Evolutionary conservation across 202 grass and related monocot genomes (phyloP), one percentile per base, ranked within the genome.

Genomic region (Panicum virgatum): DNA sequence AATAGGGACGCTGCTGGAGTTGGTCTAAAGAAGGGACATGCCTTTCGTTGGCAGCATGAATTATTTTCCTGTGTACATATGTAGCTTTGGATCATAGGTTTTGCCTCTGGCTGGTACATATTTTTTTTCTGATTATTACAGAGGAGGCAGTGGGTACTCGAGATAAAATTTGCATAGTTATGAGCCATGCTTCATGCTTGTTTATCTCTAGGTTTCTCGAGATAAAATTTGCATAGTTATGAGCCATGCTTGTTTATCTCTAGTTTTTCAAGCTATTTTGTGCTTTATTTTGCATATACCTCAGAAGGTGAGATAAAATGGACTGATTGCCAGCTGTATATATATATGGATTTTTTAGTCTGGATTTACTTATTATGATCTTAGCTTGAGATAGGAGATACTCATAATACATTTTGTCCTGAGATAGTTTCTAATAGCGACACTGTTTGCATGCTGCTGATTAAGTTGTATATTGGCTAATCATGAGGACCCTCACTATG

Each of bases 61-160:
- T 26, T 48, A 72, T 56, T n/a, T 56, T 79, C n/a, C 37, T 22
- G 12, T 44, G 9, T 53, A 54, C 12, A 30, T 47, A 1, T 71
- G 15, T 77, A 62, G 9, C 32, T 79, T 3, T 54, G 19, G 9
- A 79, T 66, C 14, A 74, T 57, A 1, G 22, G 23, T 36, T 68
- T 27, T 70, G 50, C n/a, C 12, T 88, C 57, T 73, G 47, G 18
- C 15, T 32, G 36, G 46, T 58, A 29, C 42, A 6, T 46, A 67
- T n/a, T n/a, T 77, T 51, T 18, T 77, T 72, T 22, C 45, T 88
- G 23, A 63, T n/a, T n/a, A 62, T 62, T 83, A 38, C 9, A 23
- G 16, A 50, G 7, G 13, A 58, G 9, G 14, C 53, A 64, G 6
- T 83, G 71, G 58, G 50, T 22, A 73, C 50, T 80, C 56, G 59